Conservation (phyloP, 345 rosid genomes). For the Ailanthus altissimus region DNA sequence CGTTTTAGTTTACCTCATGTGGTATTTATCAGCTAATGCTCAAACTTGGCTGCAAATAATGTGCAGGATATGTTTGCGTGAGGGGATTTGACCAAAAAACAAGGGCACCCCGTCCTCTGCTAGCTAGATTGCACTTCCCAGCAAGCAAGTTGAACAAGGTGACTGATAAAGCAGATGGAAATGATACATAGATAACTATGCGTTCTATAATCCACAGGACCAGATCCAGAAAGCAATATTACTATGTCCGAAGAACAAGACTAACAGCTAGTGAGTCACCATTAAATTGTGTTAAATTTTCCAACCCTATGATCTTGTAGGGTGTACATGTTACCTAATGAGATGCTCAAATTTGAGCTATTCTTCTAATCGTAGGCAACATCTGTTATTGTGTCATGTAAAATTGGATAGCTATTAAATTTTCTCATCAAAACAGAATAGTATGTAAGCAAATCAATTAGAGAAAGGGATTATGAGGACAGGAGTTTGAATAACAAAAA, state of each 20-base stretch:
- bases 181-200: conserved; percentile 10
- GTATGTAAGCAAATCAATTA: neutral
- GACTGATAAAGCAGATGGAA: conserved; percentile 18
- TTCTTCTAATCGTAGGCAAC: conserved; percentile 15
- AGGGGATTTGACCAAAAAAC: conserved; percentile 77
- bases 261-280: conserved; percentile 11
- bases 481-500: too few species aligned
- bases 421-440: neutral
- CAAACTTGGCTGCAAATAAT: conserved; percentile 16
- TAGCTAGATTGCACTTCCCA: conserved; percentile 83
- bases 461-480: neutral
- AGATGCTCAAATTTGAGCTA: conserved; percentile 28
- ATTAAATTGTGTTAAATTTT: conserved; percentile 8
- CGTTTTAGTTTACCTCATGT: neutral
- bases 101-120: conserved; percentile 75
- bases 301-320: conserved; percentile 8
- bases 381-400: neutral
- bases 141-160: conserved; percentile 57
- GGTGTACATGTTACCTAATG: neutral
- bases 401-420: neutral
- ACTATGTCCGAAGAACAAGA: conserved; percentile 1
- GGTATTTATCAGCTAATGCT: neutral
- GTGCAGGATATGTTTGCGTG: conserved; percentile 87
- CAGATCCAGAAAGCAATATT: conserved; percentile 9
- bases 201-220: neutral